These are phyloP conservation scores for Aspergillus coremiiformis DNA, from an alignment of 495 filamentous ascomycete species.

Conservation along the genomic window DNA sequence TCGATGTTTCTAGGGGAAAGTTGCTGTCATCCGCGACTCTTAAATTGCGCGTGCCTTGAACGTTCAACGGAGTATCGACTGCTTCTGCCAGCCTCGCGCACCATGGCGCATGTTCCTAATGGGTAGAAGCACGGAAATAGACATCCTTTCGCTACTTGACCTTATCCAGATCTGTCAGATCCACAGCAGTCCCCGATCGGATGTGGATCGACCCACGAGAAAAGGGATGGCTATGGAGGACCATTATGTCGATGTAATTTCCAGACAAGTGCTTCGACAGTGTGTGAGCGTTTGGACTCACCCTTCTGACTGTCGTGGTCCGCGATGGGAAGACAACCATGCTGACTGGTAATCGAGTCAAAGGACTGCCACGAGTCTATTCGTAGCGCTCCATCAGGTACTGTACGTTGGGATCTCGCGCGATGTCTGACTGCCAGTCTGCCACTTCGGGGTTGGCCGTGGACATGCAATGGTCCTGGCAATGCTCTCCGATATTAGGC, in stretches of 20 bases:
- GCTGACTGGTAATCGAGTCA: slow-evolving; percentile 34
- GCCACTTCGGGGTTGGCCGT: slow-evolving; percentile 34
- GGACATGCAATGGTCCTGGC: slow-evolving; percentile 33
- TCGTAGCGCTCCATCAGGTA: slow-evolving; percentile 31
- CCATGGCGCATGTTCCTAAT: slow-evolving; percentile 28
- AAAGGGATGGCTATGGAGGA: slow-evolving; percentile 16
- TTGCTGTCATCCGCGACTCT: slow-evolving; percentile 50
- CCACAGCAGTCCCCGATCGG: slow-evolving; percentile 2
- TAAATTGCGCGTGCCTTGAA: slow-evolving; percentile 43
- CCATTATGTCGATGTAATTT: slow-evolving; percentile 14
- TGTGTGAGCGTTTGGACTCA: slow-evolving; percentile 27
- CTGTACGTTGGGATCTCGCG: slow-evolving; percentile 33
- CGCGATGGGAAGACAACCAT: slow-evolving; percentile 37
- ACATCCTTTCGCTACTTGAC: slow-evolving; percentile 14
- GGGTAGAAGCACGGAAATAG: slow-evolving; percentile 20
- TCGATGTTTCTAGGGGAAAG: slow-evolving; percentile 40
- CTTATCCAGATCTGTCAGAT: slow-evolving; percentile 16
- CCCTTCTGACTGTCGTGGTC: slow-evolving; percentile 27
- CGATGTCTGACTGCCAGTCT: slow-evolving; percentile 34
- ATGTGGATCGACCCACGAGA: slow-evolving; percentile 14
- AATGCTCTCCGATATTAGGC: slow-evolving; percentile 34
- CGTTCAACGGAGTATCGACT: slow-evolving; percentile 26
- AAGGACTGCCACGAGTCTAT: slow-evolving; percentile 23
- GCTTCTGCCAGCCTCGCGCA: slow-evolving; percentile 44
- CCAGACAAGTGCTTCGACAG: slow-evolving; percentile 12